phyloP scores from a whole-genome alignment of 2,329 filamentous ascomycete species.

The Alternaria longipes region DNA sequence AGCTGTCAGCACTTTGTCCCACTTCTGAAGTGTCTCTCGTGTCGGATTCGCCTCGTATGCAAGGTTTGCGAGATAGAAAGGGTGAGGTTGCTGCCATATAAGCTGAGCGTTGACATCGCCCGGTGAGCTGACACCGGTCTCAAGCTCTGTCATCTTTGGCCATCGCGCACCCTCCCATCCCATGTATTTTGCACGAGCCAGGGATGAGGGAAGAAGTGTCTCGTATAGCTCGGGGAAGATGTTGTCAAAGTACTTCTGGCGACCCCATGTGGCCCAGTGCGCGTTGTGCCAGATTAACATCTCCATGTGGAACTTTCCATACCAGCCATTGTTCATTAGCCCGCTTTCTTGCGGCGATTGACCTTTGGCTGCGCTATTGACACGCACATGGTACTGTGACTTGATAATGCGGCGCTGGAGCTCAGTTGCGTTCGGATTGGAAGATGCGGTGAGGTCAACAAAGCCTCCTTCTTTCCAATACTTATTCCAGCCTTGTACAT shows the following conservation, averaged over 20 bases:
- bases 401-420: slow-evolving; percentile 61
- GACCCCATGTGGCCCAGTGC: slow-evolving; percentile 61
- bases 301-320: slow-evolving; percentile 52
- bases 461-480: slow-evolving; percentile 63
- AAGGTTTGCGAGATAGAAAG: slow-evolving; percentile 66
- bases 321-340: slow-evolving; percentile 63
- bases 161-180: slow-evolving; percentile 55
- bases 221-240: slow-evolving; percentile 58
- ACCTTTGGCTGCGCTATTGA: slow-evolving; percentile 61
- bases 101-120: slow-evolving; percentile 68
- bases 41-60: slow-evolving; percentile 60
- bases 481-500: slow-evolving; percentile 55
- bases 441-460: slow-evolving; percentile 57
- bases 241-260: slow-evolving; percentile 55
- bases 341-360: slow-evolving; percentile 60
- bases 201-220: slow-evolving; percentile 53
- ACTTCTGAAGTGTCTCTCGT: slow-evolving; percentile 56
- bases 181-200: slow-evolving; percentile 46
- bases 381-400: slow-evolving; percentile 62
- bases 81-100: slow-evolving; percentile 69
- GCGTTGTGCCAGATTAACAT: slow-evolving; percentile 58
- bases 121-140: slow-evolving; percentile 61
- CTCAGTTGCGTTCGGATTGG: slow-evolving; percentile 56
- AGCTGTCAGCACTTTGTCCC: slow-evolving; percentile 62
- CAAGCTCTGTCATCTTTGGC: slow-evolving; percentile 65